Evolutionary conservation across 306 rosid species (phyloP).

Genomic region (Lathyrus oleraceus): DNA sequence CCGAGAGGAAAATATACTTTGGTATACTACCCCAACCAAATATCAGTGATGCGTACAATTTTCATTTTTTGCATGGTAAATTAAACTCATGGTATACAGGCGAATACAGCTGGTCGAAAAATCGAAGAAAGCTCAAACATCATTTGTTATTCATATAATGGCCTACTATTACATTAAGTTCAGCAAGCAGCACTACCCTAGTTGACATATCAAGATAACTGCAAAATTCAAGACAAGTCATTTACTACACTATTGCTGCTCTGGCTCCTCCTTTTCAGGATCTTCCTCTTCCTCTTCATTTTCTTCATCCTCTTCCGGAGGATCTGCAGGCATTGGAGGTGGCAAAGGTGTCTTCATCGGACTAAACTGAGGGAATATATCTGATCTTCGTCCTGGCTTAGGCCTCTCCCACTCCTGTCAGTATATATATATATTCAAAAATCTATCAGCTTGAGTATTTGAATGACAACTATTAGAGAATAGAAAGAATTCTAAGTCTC

Average conservation of each 20-base stretch:
- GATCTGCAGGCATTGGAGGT: constrained; percentile 53
- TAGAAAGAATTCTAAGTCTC: not conserved
- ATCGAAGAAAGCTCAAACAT: constrained; percentile 21
- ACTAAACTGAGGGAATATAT: constrained; percentile 57
- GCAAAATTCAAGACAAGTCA: constrained; percentile 27
- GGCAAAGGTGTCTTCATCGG: constrained; percentile 64
- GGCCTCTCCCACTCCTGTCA: constrained; percentile 53
- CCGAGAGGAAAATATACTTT: not conserved
- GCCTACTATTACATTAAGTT: constrained; percentile 2
- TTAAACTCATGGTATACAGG: constrained; percentile 6
- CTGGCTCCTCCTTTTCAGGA: constrained; percentile 50
- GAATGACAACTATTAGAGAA: constrained; percentile 8
- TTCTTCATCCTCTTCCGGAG: constrained; percentile 52
- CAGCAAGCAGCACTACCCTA: constrained; percentile 4
- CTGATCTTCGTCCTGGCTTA: constrained; percentile 54
- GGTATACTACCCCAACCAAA: constrained; percentile 3
- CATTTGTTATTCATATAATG: constrained; percentile 2
- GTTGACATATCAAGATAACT: constrained; percentile 27
- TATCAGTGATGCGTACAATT: constrained; percentile 6
- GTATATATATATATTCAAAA: constrained; percentile 7
- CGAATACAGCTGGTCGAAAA: constrained; percentile 1
- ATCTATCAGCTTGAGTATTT: constrained; percentile 7
- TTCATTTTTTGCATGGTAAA: not conserved
- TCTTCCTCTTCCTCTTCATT: constrained; percentile 52
- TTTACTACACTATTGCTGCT: constrained; percentile 22